phyloP scores from a whole-genome alignment of 306 rosid species.

The Pueraria montana region DNA sequence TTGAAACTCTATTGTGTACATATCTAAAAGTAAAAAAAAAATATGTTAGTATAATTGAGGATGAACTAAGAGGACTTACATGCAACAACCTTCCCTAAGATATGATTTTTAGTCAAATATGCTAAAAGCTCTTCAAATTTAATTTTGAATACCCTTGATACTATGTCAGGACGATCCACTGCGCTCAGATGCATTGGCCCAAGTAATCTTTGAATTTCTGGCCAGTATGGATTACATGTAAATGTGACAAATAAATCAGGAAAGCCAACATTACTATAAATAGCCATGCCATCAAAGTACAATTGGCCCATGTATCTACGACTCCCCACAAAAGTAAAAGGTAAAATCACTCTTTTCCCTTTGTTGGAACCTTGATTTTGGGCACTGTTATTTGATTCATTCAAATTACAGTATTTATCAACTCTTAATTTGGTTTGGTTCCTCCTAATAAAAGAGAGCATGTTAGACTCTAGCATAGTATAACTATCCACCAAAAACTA shows the following conservation, averaged over 20 bases:
- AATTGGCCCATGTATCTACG: neutral
- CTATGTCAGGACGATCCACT: neutral
- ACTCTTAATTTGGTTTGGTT: no score
- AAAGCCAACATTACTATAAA: neutral
- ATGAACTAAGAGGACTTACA: neutral
- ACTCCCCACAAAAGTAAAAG: neutral
- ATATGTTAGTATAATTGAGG: no score
- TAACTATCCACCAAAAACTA: no score
- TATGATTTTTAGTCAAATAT: neutral
- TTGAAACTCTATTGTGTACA: no score
- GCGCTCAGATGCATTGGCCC: neutral
- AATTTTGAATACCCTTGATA: neutral
- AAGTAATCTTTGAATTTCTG: neutral
- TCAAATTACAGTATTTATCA: no score
- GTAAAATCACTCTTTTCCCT: no score
- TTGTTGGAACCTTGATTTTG: no score
- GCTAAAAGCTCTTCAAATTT: neutral
- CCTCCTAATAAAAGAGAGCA: no score
- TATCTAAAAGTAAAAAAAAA: no score
- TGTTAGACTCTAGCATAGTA: no score
- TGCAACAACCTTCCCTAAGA: neutral
- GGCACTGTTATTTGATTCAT: no score
- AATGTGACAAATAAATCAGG: neutral
- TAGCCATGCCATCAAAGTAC: neutral
- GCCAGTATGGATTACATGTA: neutral